phyloP scores from a whole-genome alignment of 768 basidiomycete genomes.

The Tulasnella calospora region DNA sequence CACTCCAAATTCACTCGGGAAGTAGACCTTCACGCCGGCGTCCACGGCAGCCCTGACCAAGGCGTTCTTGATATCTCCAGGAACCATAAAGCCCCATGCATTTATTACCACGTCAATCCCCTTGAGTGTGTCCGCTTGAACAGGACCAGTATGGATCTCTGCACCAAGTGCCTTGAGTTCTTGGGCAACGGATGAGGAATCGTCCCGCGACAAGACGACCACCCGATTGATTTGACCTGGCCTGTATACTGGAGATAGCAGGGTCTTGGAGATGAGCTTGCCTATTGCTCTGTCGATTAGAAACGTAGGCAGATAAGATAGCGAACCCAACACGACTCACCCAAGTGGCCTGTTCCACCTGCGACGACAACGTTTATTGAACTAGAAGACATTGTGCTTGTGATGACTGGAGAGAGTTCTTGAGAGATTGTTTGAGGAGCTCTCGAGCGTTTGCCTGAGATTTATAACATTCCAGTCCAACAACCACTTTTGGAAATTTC shows the following conservation, averaged over 20 bases:
- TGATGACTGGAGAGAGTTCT: background rate
- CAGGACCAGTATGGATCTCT: background rate
- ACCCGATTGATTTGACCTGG: background rate
- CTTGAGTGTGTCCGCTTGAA: background rate
- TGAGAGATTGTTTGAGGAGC: background rate
- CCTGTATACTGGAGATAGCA: background rate
- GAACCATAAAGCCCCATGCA: background rate
- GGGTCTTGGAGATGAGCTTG: background rate
- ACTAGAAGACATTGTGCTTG: background rate
- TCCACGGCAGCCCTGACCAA: slow-evolving; percentile 26
- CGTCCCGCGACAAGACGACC: background rate
- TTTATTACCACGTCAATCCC: background rate
- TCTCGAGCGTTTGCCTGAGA: background rate
- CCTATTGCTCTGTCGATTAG: background rate
- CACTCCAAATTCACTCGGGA: slow-evolving; percentile 15
- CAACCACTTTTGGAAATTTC: background rate
- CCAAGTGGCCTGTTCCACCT: background rate
- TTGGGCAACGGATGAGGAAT: background rate
- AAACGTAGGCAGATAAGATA: background rate
- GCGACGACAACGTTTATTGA: slow-evolving; percentile 3
- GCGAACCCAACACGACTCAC: background rate
- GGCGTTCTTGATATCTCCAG: background rate
- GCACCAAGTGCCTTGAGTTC: background rate
- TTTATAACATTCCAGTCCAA: background rate
- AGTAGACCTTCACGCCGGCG: slow-evolving; percentile 21